Percentiles rank a stretch among this genome's conserved stretches.
Conservation (phyloP, 2,329 filamentous ascomycete genomes). For the Beauveria rudraprayagi region DNA sequence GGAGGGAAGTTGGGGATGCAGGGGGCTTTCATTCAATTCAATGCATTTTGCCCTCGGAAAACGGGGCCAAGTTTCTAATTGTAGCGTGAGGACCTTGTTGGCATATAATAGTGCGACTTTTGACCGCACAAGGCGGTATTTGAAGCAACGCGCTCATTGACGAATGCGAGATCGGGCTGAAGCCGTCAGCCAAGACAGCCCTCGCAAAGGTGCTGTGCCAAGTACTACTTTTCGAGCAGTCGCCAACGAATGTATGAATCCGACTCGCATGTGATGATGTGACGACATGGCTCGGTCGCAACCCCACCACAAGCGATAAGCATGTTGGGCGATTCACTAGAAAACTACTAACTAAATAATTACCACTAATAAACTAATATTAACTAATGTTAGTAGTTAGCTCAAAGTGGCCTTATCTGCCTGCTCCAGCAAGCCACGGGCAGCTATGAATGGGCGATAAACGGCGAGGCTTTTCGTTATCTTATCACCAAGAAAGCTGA, state of each 20-base stretch:
- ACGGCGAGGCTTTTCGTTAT: neutral
- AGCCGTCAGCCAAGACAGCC: no score
- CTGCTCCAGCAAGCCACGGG: neutral
- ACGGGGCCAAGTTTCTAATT: neutral
- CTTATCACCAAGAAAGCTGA: conserved; percentile 2
- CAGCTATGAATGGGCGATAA: conserved; percentile 7
- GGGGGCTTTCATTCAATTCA: neutral
- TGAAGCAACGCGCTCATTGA: no score
- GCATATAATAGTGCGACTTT: neutral
- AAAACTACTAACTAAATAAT: no score
- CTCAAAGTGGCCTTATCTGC: conserved; percentile 1
- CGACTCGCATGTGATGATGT: neutral
- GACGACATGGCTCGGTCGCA: neutral
- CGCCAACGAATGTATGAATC: no score
- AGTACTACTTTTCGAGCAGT: no score
- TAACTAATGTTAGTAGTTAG: neutral
- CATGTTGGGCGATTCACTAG: neutral
- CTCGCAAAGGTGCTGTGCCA: no score
- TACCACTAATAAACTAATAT: no score
- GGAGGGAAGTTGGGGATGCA: neutral
- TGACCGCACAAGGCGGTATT: neutral
- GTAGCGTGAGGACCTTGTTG: conserved; percentile 4
- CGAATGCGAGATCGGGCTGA: no score
- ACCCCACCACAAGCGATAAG: conserved; percentile 1
- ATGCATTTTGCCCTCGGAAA: neutral